Percentiles rank a stretch among this genome's conserved stretches.
phyloP scores from a whole-genome alignment of 164 flowering plant genomes.

The Vitis cinerea region DNA sequence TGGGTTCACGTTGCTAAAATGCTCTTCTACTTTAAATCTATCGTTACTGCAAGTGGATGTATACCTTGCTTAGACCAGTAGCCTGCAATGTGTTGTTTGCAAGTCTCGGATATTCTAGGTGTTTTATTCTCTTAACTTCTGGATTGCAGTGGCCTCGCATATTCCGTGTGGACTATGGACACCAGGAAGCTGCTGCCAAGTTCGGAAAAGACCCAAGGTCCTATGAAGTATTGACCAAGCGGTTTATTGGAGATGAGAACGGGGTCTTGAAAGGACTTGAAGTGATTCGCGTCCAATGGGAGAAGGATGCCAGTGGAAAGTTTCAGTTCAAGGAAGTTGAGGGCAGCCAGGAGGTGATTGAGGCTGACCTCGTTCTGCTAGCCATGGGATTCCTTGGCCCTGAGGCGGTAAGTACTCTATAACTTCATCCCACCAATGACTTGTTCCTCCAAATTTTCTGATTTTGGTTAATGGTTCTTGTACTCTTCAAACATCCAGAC shows the following conservation, averaged over 20 bases:
- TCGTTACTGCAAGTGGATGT: not conserved
- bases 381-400: slow-evolving; percentile 99
- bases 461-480: not conserved
- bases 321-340: slow-evolving; percentile 86
- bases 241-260: slow-evolving; percentile 84
- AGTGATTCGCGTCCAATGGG: slow-evolving; percentile 81
- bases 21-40: not conserved
- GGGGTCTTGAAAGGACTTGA: slow-evolving; percentile 86
- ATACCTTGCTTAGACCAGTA: no score
- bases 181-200: slow-evolving; percentile 90
- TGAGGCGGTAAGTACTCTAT: slow-evolving; percentile 63
- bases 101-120: not conserved
- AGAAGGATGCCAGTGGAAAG: slow-evolving; percentile 83
- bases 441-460: not conserved
- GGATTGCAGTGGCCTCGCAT: slow-evolving; percentile 89
- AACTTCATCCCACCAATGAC: not conserved
- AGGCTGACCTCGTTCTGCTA: slow-evolving; percentile 82
- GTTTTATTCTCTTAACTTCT: not conserved
- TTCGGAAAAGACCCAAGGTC: slow-evolving; percentile 95
- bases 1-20: not conserved
- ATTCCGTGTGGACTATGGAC: slow-evolving; percentile 98
- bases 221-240: slow-evolving; percentile 89
- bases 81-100: no score
- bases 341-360: slow-evolving; percentile 81
- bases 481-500: slow-evolving; percentile 45